Conservation (phyloP, 108 stramenopile species). For the Licmophora abbreviata region DNA sequence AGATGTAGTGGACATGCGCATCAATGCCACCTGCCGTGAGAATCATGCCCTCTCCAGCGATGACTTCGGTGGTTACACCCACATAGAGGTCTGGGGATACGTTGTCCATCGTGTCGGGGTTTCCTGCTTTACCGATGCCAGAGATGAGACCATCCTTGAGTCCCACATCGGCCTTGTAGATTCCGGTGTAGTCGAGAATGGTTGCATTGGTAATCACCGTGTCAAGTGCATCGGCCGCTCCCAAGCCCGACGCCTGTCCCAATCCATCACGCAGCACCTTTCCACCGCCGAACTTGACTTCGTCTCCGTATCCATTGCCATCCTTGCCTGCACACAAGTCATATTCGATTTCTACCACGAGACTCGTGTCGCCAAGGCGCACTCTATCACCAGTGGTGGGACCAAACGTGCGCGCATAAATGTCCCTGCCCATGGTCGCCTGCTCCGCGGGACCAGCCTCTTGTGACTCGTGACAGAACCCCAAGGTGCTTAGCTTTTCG, state of each 20-base stretch:
- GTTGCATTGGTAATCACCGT: slow-evolving; percentile 94
- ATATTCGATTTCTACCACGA: slow-evolving; percentile 74
- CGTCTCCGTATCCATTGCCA: slow-evolving; percentile 82
- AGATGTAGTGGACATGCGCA: slow-evolving; percentile 96
- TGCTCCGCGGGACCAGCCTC: neutral
- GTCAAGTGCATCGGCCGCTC: slow-evolving; percentile 69
- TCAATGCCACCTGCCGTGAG: slow-evolving; percentile 95
- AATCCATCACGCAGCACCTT: slow-evolving; percentile 96
- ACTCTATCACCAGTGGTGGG: slow-evolving; percentile 83
- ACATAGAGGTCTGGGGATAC: slow-evolving; percentile 79
- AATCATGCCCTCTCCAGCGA: slow-evolving; percentile 95
- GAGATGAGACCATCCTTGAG: slow-evolving; percentile 87
- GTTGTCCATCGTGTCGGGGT: slow-evolving; percentile 92
- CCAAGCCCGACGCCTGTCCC: slow-evolving; percentile 84
- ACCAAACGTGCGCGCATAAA: slow-evolving; percentile 79
- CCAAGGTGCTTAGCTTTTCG: slow-evolving; percentile 26
- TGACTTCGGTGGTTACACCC: slow-evolving; percentile 93
- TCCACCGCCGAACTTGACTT: slow-evolving; percentile 98
- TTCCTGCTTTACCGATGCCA: slow-evolving; percentile 97
- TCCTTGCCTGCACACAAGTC: slow-evolving; percentile 33
- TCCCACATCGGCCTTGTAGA: slow-evolving; percentile 93
- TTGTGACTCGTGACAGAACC: slow-evolving; percentile 22
- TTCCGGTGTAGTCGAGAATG: slow-evolving; percentile 83
- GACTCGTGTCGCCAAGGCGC: slow-evolving; percentile 83
- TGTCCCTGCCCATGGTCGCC: slow-evolving; percentile 21